Conservation (phyloP, 106 monocot genomes). For the Ottelia alismoides region DNA sequence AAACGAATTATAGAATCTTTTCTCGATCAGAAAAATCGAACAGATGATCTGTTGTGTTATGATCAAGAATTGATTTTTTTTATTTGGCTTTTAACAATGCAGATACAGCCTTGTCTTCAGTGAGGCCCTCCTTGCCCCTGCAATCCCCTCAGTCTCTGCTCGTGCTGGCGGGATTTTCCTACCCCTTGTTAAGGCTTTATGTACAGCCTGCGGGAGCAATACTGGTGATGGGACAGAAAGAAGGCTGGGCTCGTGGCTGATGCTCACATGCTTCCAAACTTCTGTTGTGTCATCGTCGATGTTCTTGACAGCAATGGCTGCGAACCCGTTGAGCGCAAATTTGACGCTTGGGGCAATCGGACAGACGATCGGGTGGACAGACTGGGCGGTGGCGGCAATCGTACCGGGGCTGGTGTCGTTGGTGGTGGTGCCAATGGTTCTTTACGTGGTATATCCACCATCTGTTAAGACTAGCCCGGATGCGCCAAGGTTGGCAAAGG, state of each 20-base stretch:
- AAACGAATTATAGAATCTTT: no score
- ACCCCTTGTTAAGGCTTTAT: constrained; percentile 85
- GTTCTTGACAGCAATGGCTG: constrained; percentile 98
- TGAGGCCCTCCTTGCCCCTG: constrained; percentile 81
- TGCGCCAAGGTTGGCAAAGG: constrained; percentile 82
- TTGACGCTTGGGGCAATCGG: constrained; percentile 55
- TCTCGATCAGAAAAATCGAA: no score
- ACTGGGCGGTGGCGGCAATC: constrained; percentile 88
- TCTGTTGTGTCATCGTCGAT: constrained; percentile 81
- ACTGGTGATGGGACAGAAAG: constrained; percentile 74
- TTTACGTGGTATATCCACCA: constrained; percentile 85
- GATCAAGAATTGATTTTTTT: no score
- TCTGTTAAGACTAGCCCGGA: constrained; percentile 88
- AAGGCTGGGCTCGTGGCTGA: constrained; percentile 80
- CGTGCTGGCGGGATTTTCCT: constrained; percentile 95
- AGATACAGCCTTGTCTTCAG: constrained; percentile 87
- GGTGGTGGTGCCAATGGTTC: constrained; percentile 67
- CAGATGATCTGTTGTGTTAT: no score
- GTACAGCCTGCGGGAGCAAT: constrained; percentile 81
- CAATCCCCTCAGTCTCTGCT: constrained; percentile 85
- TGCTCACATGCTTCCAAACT: constrained; percentile 98
- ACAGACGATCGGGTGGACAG: constrained; percentile 92
- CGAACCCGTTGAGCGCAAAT: constrained; percentile 78
- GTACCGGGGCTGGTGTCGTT: constrained; percentile 91
- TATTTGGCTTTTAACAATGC: no score